Percentiles rank a stretch among this genome's conserved stretches.
phyloP scores from a whole-genome alignment of 768 basidiomycete genomes.

The Mycena albidolilacea region DNA sequence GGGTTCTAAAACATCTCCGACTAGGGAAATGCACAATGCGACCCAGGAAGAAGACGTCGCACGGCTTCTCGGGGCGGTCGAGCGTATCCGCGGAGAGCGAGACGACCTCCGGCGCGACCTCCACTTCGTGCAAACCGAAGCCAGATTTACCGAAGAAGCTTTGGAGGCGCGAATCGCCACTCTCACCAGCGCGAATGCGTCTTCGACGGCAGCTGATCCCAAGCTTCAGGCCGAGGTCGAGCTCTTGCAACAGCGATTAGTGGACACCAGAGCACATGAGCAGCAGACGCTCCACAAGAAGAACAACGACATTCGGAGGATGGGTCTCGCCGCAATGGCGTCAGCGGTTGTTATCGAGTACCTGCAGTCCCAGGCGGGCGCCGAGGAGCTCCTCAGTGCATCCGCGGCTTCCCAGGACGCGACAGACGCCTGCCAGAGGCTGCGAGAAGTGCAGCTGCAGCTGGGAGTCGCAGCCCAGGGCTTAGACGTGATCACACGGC shows the following conservation, averaged over 20 bases:
- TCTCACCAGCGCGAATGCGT: slow-evolving; percentile 26
- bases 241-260: slow-evolving; percentile 43
- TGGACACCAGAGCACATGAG: slow-evolving; percentile 34
- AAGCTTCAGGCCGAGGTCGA: slow-evolving; percentile 51
- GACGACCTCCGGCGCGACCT: slow-evolving; percentile 74
- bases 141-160: slow-evolving; percentile 73
- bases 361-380: slow-evolving; percentile 48
- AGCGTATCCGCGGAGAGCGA: slow-evolving; percentile 78
- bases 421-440: slow-evolving; percentile 40
- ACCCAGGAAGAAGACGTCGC: slow-evolving; percentile 58
- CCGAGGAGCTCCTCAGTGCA: slow-evolving; percentile 23
- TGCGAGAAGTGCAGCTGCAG: slow-evolving; percentile 51
- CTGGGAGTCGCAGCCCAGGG: slow-evolving; percentile 51
- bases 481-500: slow-evolving; percentile 54
- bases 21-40: slow-evolving; percentile 11
- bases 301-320: slow-evolving; percentile 48
- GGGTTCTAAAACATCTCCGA: slow-evolving; percentile 14
- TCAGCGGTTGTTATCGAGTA: slow-evolving; percentile 58
- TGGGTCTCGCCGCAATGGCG: slow-evolving; percentile 52
- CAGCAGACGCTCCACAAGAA: slow-evolving; percentile 43
- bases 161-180: slow-evolving; percentile 65
- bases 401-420: slow-evolving; percentile 41
- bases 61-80: slow-evolving; percentile 72
- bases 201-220: slow-evolving; percentile 41
- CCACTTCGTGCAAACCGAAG: slow-evolving; percentile 79